Base-by-base conservation (phyloP, 2,329 filamentous ascomycete species). In the Pseudovirgaria hyperparasitica region DNA sequence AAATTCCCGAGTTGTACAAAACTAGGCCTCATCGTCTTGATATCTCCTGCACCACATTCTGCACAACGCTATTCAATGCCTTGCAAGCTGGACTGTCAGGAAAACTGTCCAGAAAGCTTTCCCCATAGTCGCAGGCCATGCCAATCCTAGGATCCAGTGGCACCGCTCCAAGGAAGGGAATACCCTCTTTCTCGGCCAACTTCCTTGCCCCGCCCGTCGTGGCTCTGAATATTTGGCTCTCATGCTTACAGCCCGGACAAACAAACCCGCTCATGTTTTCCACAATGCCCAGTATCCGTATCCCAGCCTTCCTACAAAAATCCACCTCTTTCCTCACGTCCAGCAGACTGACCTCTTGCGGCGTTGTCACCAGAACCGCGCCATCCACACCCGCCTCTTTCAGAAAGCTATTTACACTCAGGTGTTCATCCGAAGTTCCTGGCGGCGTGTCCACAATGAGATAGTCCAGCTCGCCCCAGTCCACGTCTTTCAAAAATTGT, bases 261-360 rank as follows among this genome's bases (percentile, higher is more conserved):
- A 98, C 86, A 43, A 96, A 98, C 4, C 85, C 84, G 32, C 77
- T 82, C 90, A 98, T 98, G 49, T 98, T 98, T 63, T 98, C 90
- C 10, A 93, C 90, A 21, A 98, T 63, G 0, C 90, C 90, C 4
- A 98, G 55, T 5, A 98, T 72, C 25, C 66, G 70, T 40, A 98
- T 96, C 4, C 82, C 84, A 1, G 90, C 90, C 58, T 98, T 98
- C 32, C 76, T 68, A 57, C 92, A 98, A 48, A 98, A 98, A 48
- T 98, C 87, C 32, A 98, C 87, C 56, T 98, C 90, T 58, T 94
- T 96, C 40, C 90, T 67, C 9, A 98, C 90, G 50, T 98, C 90
- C 23, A 98, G 65, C 28, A 98, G 62, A 2, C 79, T 72, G 11
- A 96, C 84, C 56, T 98, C 92, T 52, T 98, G 90, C 2, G 90